Base-by-base conservation (phyloP, 1,284 basidiomycete species). In the Taiwanofungus camphoratus region DNA sequence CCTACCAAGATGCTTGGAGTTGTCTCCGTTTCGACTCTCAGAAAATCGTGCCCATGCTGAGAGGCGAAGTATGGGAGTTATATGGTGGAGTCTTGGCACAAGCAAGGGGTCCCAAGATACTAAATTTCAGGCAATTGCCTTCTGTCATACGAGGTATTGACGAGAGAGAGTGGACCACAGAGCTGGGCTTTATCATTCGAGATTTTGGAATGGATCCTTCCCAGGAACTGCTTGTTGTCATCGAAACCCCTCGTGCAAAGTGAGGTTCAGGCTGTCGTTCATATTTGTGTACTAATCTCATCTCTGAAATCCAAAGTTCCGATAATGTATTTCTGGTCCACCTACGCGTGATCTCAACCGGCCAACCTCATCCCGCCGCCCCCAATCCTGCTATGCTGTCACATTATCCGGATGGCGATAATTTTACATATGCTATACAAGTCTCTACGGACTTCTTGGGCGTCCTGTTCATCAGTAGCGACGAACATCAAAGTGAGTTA, bases 181-280 rank as follows among this genome's bases (percentile, higher is more conserved):
- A 62, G 16, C 54, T 71, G 33, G 68, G 64, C 5, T 52, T 71
- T 36, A 27, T 46, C 8, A 56, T 79, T 11, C 70, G 76, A 5
- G 82, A 84, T 52, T 82, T 83, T 51, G 67, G 68, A 6, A 71
- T 84, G 59, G 82, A 84, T 54, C 75, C 79, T 12, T 65, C 72
- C 23, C 79, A 80, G 52, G 73, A 83, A 54, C 64, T 84, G 24
- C 61, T 82, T 13, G 67, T 80, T 4, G 50, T 78, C 12, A 57
- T 82, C 8, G 69, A 76, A 52, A 60, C 52, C 23, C 63, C 38
- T 33, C 22, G 26, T 29, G 24, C 29, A 21, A 7, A 31, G 52
- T 53, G 30, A 39, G 51, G 3, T 11, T 22, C 15, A 12, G 15
- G 8, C 29, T 19, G 5, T 23, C 8, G 15, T 26, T 7, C 12